Conservation (phyloP, 495 filamentous ascomycete species). For the Glarea lozoyensis region DNA sequence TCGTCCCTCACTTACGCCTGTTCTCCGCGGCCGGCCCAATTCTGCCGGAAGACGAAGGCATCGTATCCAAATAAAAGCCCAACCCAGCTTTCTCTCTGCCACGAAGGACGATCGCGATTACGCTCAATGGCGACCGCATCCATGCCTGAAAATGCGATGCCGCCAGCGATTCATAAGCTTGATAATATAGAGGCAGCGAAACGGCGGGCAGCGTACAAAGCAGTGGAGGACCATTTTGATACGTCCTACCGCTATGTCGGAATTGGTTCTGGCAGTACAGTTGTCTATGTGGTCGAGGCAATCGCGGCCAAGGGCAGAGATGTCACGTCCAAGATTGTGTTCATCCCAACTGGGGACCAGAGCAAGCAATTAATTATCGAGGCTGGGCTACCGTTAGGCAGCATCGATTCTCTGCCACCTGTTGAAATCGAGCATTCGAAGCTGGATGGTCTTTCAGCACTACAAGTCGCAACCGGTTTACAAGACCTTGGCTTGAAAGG, state of each 20-base stretch:
- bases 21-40: no score
- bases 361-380: constrained; percentile 71
- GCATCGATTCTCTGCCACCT: constrained; percentile 61
- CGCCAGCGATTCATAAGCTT: no score
- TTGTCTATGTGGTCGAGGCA: constrained; percentile 91
- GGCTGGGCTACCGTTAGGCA: constrained; percentile 66
- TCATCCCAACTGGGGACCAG: constrained; percentile 89
- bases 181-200: constrained; percentile 90
- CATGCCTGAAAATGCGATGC: constrained; percentile 8
- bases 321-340: constrained; percentile 56
- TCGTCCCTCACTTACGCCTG: no score
- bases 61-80: no score
- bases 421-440: constrained; percentile 25
- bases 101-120: no score
- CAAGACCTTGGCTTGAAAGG: constrained; percentile 22
- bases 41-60: no score
- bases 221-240: constrained; percentile 78
- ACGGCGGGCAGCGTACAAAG: constrained; percentile 69
- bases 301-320: constrained; percentile 63
- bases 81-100: no score
- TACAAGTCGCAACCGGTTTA: constrained; percentile 18
- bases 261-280: constrained; percentile 89
- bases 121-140: constrained; percentile 15
- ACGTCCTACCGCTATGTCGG: constrained; percentile 66
- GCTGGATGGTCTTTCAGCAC: constrained; percentile 13